Base-by-base conservation (phyloP, 2,329 filamentous ascomycete genomes). In the Xenoacremonium recifei region DNA sequence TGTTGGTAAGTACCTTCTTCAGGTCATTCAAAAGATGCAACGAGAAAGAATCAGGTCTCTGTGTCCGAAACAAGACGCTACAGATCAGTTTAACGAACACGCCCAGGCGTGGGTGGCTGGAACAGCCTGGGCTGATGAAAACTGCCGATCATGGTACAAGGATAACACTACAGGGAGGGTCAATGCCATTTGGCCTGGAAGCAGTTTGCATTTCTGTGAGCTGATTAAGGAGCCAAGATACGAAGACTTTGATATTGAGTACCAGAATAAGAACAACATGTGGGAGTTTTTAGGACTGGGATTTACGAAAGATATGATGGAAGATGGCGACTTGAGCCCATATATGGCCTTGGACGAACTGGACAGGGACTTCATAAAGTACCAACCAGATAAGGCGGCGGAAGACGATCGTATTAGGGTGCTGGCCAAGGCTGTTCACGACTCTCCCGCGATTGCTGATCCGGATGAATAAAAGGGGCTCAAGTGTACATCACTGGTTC, bases 211-310 rank as follows among this genome's bases (percentile, higher is more conserved):
- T 2, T 42, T 37, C 12, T 37, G 34, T 27, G 40, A 42, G 17
- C 5, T 34, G 27, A 27, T 42, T 9, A 10, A 16, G 15, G 21
- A 33, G 20, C 34, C 35, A 5, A 23, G 40, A 12, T 42, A 37
- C 7, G 40, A 42, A 19, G 40, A 42, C n/a, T 42, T 37, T 17
- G 40, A 42, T 12, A 42, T 42, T 12, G 13, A 37, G 10, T 42
- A 42, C 29, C 25, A 37, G 23, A n/a, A n/a, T n/a, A n/a, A n/a
- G n/a, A n/a, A n/a, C n/a, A n/a, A n/a, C n/a, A n/a, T n/a, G n/a
- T n/a, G n/a, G n/a, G n/a, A n/a, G n/a, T n/a, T n/a, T n/a, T n/a
- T n/a, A n/a, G n/a, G n/a, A n/a, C n/a, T n/a, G n/a, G n/a, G n/a
- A n/a, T n/a, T n/a, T n/a, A n/a, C n/a, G n/a, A n/a, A n/a, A n/a